phyloP scores from a whole-genome alignment of 2,329 filamentous ascomycete genomes.

The Cladosporium sp. region DNA sequence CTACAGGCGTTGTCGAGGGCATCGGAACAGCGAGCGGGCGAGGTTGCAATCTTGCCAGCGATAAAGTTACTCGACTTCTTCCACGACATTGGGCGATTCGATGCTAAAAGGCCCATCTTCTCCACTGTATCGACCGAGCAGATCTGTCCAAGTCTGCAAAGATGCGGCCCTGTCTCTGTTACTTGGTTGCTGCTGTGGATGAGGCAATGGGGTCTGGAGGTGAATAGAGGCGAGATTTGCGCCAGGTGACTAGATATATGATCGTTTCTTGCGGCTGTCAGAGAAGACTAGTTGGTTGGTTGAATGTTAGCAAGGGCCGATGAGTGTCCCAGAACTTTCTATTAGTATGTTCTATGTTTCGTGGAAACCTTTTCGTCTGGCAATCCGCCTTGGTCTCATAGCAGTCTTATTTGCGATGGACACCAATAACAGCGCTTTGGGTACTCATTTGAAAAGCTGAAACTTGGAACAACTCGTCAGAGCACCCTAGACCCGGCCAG shows the following conservation, averaged over 20 bases:
- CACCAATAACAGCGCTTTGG: no score
- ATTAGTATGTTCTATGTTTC: no score
- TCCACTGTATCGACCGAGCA: background rate
- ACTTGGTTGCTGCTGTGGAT: background rate
- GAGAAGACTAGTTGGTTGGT: no score
- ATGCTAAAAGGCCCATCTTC: background rate
- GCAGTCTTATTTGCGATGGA: no score
- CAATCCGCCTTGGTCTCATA: no score
- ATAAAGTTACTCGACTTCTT: constrained; percentile 31
- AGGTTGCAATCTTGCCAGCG: constrained; percentile 23
- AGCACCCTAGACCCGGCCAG: no score
- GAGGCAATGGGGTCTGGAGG: background rate
- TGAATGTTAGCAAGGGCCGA: no score
- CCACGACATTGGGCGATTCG: constrained; percentile 12
- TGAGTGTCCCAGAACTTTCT: no score
- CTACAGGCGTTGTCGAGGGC: constrained; percentile 16
- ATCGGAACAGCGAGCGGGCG: constrained; percentile 15
- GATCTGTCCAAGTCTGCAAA: background rate
- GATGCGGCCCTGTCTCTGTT: background rate
- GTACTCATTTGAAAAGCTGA: no score
- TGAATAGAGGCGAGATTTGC: background rate
- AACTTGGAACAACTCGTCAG: no score
- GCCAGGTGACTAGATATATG: background rate
- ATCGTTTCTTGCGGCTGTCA: no score
- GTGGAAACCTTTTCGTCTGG: no score